Evolutionary conservation across 2,329 filamentous ascomycete species (phyloP), one percentile per base, ranked within the genome.

Genomic region (Arthrobotrys pseudoclavata): DNA sequence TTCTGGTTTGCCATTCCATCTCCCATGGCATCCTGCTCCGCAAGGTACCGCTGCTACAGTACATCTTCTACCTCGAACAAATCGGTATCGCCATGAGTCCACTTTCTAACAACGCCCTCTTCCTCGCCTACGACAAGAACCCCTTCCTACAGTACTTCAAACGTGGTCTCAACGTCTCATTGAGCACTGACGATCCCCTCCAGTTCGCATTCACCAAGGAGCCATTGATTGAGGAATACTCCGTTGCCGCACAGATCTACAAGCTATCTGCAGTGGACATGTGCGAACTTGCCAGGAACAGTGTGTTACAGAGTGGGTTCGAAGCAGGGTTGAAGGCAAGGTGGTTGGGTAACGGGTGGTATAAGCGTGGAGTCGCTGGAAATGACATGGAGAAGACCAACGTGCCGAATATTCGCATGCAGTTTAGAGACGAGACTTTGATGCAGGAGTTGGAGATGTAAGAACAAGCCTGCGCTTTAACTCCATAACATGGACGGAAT

Each of bases 51-150:
- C 85, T 99, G 76, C 85, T 99, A 69, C 96, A 99, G 84, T 99
- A 99, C 84, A 90, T 98, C 62, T 99, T 97, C 85, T 99, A 99
- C 82, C 89, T 99, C 20, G 94, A 99, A 82, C 95, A 98, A 83
- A 97, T 99, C 79, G 96, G 96, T 72, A 96, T 99, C 79, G 96
- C 96, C 78, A 99, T 99, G 96, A 98, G 95, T n/a, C 96, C 96
- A 1, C 87, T 99, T 53, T 97, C 94, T 84, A 99, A 99, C 86
- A 99, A 99, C 81, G 96, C 96, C 0, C 85, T 99, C 34, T 99
- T 99, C 85, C 86, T 99, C 64, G 94, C 95, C 0, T 98, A 99
- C 82, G 96, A 99, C 84, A 90, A 96, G 75, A 99, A 99, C 81
- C 96, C 96, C 0, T 99, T 97, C 85, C 88, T 97, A 81, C 92